Evolutionary conservation across 2,329 filamentous ascomycete genomes (phyloP).

Genomic region (Aspergillus sp.): DNA sequence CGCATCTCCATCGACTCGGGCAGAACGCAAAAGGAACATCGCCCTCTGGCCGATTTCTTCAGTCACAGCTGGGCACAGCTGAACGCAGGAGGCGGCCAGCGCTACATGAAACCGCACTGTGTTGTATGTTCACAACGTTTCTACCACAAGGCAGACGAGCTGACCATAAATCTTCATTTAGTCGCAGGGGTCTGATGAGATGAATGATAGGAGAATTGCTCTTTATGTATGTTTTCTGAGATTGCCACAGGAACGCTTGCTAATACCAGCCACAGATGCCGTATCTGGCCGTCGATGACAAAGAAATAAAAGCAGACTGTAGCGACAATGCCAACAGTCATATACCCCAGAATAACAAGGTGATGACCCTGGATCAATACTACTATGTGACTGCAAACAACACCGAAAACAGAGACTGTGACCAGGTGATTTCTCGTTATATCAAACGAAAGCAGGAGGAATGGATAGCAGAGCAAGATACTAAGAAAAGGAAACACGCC

Average conservation of each 20-base stretch:
- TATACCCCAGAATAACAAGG: too few species aligned
- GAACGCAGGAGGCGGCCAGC: conserved; percentile 5
- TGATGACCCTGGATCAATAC: conserved; percentile 11
- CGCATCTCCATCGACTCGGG: neutral
- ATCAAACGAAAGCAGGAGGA: neutral
- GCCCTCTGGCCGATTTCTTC: conserved; percentile 2
- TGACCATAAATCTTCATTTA: neutral
- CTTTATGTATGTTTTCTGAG: neutral
- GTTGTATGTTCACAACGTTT: conserved; percentile 1
- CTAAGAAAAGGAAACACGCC: too few species aligned
- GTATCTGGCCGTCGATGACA: conserved; percentile 1
- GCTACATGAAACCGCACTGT: conserved; percentile 11
- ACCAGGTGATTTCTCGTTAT: conserved; percentile 7
- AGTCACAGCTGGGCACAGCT: conserved; percentile 3
- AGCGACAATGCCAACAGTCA: too few species aligned
- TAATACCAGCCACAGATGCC: conserved; percentile 5
- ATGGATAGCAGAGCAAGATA: too few species aligned
- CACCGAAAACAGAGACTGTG: conserved; percentile 5
- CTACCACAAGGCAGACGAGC: neutral
- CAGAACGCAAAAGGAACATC: conserved; percentile 3
- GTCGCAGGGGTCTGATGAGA: neutral
- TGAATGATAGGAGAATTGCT: neutral
- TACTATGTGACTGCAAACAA: conserved; percentile 7
- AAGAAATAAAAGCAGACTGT: too few species aligned
- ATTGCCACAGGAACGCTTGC: neutral